Percentiles rank a stretch among this genome's conserved stretches.
Evolutionary conservation across 2,329 filamentous ascomycete genomes (phyloP).

Genomic region (Gyromitra esculenta): DNA sequence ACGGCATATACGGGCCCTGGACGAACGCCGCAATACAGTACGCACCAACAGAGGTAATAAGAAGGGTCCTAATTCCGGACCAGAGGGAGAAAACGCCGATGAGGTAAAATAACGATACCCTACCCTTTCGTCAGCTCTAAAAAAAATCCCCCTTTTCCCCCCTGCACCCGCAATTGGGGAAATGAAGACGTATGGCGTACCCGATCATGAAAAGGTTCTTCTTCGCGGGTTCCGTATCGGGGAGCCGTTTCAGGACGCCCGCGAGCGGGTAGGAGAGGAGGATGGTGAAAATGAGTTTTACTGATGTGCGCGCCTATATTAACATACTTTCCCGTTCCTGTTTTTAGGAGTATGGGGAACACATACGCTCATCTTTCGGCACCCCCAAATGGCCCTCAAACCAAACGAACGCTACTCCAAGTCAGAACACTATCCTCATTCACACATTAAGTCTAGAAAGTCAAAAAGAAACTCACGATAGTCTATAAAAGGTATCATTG

Average conservation of each 20-base stretch:
- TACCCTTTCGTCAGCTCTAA: conserved; percentile 59
- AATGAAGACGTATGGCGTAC: conserved; percentile 62
- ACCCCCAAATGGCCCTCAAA: conserved; percentile 43
- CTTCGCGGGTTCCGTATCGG: conserved; percentile 80
- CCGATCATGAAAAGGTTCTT: conserved; percentile 89
- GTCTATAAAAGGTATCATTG: conserved; percentile 55
- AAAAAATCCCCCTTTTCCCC: neutral
- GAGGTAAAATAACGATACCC: conserved; percentile 86
- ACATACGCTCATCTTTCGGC: conserved; percentile 54
- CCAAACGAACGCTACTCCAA: conserved; percentile 51
- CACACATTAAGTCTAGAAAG: neutral
- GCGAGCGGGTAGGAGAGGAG: conserved; percentile 92
- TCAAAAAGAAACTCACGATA: conserved; percentile 46
- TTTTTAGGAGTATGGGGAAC: neutral
- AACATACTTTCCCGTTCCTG: conserved; percentile 16
- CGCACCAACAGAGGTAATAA: conserved; percentile 79
- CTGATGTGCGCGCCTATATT: conserved; percentile 63
- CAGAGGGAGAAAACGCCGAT: conserved; percentile 93
- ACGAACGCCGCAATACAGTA: conserved; percentile 87
- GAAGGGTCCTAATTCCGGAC: conserved; percentile 80
- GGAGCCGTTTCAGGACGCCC: conserved; percentile 85
- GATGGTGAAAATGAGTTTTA: conserved; percentile 92
- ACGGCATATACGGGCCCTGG: conserved; percentile 93
- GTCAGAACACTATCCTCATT: conserved; percentile 21
- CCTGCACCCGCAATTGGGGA: conserved; percentile 4